Evolutionary conservation across 495 filamentous ascomycete species (phyloP), one percentile per base, ranked within the genome.

Genomic region (Cercophora samala): DNA sequence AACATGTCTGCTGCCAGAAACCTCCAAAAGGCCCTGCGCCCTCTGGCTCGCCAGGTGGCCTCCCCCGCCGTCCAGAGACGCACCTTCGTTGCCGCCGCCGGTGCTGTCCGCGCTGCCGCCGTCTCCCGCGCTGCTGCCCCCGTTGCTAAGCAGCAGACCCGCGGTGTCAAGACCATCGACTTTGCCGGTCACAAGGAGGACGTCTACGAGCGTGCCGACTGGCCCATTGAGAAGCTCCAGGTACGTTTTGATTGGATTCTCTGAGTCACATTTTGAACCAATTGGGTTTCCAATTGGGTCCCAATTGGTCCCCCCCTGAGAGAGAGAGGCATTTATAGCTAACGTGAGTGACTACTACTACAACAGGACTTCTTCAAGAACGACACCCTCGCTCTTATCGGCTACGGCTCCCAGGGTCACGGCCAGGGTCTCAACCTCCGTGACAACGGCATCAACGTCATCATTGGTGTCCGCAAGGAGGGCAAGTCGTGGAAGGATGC

Each of bases 371-470:
- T 92, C 88, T 98, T 99, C 91, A 98, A 98, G 89, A 89, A 98
- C 83, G 95, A 99, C 78, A 98, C 93, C 75, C 92, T 99, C 74
- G 95, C 96, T 68, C 90, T 99, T 73, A 99, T 99, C 80, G 95
- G 95, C 78, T 99, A 99, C 84, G 95, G 95, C 74, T 98, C 96
- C 71, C 95, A 99, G 73, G 86, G 95, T 71, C 95, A 99, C 84
- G 95, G 96, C 72, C 95, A 99, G 85, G 96, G 96, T 77, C 90
- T 99, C 70, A 99, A 99, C 86, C 88, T 98, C 73, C 93, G 95
- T 80, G 95, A 99, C 87, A 96, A 99, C 84, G 95, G 95, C 75
- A 86, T 99, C 66, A 97, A 97, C 78, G 95, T 99, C 78, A 97
- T 99, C 75, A 86, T 99, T 71, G 95, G 95, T 83, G 95, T 99